phyloP scores from a whole-genome alignment of 768 basidiomycete genomes.

The Agrocybe chaxingu region DNA sequence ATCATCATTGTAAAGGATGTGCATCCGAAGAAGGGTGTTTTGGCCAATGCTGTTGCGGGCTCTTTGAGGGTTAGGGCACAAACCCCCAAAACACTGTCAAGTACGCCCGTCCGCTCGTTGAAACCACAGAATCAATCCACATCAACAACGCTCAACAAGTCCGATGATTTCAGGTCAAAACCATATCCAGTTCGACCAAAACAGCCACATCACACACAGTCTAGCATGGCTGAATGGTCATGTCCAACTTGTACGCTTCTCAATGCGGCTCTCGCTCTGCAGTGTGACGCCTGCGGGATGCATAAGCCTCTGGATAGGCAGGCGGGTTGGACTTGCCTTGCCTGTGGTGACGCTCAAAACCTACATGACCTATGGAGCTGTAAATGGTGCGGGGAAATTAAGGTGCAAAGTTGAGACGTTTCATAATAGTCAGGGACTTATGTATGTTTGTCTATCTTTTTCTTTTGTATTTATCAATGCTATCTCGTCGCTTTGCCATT shows the following conservation, averaged over 20 bases:
- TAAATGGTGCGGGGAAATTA: constrained; percentile 66
- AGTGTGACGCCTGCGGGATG: constrained; percentile 61
- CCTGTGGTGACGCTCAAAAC: constrained; percentile 62
- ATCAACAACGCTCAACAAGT: not conserved
- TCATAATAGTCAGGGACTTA: not conserved
- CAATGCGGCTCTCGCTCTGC: constrained; percentile 44
- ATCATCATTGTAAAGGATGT: constrained; percentile 27
- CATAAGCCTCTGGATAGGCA: constrained; percentile 24
- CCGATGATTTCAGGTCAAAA: not conserved
- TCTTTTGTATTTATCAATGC: not conserved
- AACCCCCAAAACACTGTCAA: not conserved
- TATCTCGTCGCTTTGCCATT: not conserved
- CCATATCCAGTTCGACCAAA: not conserved
- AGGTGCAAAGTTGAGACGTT: constrained; percentile 33
- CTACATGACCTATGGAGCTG: constrained; percentile 74
- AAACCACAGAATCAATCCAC: not conserved
- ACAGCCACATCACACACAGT: not conserved
- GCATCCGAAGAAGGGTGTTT: constrained; percentile 5
- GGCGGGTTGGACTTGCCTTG: constrained; percentile 61
- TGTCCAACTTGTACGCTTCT: constrained; percentile 65
- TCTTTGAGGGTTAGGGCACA: constrained; percentile 15
- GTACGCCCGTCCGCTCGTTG: not conserved
- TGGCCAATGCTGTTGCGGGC: constrained; percentile 12
- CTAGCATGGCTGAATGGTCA: constrained; percentile 38
- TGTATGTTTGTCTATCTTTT: not conserved